Evolutionary conservation across 208 protist species (phyloP), one percentile per base, ranked within the genome.

Genomic region (Wallacemonas sp.): DNA sequence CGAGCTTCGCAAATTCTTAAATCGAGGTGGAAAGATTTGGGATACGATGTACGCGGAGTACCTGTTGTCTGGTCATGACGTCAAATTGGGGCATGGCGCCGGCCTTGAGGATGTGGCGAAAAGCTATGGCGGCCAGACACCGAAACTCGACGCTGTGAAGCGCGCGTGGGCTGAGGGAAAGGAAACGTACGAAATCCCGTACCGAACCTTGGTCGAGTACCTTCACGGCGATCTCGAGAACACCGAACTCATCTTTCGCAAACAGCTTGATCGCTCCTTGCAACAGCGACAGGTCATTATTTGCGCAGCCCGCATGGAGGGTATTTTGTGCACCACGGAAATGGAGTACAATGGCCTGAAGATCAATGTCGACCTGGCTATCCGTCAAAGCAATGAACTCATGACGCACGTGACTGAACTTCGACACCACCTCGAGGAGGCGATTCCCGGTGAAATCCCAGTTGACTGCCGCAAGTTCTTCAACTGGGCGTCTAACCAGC

Each of bases 41-140:
- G 93, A 97, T 66, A 97, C 93, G 33, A 97, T 97, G 93, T 97
- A 97, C 74, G 90, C 75, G 22, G 90, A 97, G 77, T 97, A 97
- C 66, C 75, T 97, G 22, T 69, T 96, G 22, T 92, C 77, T 14
- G 93, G 93, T 6, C 93, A 97, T 46, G 87, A 93, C 46, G 75
- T 95, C 33, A 87, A 84, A 70, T 76, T 96, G 6, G 90, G 90
- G 27, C 74, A 83, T 55, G 86, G 90, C 42, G 87, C 88, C 17
- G 85, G 89, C 46, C 71, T 97, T 21, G 89, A 97, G 73, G 85
- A 95, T 31, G 80, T 97, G 2, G 89, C 93, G 5, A 93, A 94
- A 63, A 90, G 84, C 69, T 97, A 97, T 66, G 93, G 93, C 39
- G 93, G 93, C 26, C 79, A 93, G 63, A 91, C 73, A 21, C 75